phyloP scores from a whole-genome alignment of 2,329 filamentous ascomycete species.

The Sporothrix pseudoabietina region DNA sequence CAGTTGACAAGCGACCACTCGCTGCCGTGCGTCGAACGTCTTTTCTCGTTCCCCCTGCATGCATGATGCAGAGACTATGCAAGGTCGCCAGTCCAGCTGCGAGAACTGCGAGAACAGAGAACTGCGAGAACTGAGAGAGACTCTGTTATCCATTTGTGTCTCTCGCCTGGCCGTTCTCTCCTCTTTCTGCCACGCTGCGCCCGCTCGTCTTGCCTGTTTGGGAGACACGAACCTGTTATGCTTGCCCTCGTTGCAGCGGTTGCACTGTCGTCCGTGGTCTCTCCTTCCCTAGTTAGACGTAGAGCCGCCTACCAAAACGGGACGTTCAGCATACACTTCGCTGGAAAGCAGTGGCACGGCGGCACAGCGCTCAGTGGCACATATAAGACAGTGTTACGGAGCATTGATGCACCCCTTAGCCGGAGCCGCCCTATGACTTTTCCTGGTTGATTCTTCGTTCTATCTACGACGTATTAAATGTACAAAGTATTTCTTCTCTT shows the following conservation, averaged over 20 bases:
- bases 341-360: not conserved
- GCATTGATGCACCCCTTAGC: not conserved
- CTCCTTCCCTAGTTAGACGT: conserved; percentile 10
- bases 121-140: not conserved
- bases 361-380: not conserved
- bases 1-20: not conserved
- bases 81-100: not conserved
- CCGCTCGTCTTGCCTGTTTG: conserved; percentile 4
- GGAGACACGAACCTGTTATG: not conserved
- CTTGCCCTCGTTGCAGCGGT: not conserved
- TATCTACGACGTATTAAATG: not conserved
- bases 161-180: conserved; percentile 14
- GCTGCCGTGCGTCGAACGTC: not conserved
- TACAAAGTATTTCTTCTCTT: not conserved
- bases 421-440: not conserved
- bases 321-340: not conserved
- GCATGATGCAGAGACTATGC: not conserved
- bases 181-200: conserved; percentile 17
- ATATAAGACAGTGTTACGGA: too few relatives aligned
- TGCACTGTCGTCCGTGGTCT: not conserved
- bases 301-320: conserved; percentile 6
- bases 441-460: not conserved
- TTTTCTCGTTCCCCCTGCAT: not conserved
- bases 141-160: not conserved
- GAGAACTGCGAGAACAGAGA: too few relatives aligned